Percentiles rank a stretch among this genome's conserved stretches.
phyloP scores from a whole-genome alignment of 768 basidiomycete species.

The Chalciporus pseudorubinellus region DNA sequence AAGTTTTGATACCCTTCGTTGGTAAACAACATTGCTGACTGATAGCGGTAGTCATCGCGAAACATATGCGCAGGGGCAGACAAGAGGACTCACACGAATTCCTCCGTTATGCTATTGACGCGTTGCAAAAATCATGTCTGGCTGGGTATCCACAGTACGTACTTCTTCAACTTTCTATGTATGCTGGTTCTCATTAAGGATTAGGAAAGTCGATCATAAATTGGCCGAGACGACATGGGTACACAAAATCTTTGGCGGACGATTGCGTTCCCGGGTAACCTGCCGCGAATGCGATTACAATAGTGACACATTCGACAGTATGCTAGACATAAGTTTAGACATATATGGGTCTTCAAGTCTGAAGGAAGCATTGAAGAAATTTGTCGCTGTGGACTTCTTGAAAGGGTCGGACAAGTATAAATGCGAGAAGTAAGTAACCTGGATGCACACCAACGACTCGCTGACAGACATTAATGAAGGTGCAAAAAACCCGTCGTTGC shows the following conservation, averaged over 20 bases:
- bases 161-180: not conserved
- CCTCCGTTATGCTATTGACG: constrained; percentile 90
- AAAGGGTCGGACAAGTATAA: constrained; percentile 95
- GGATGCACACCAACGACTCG: not conserved
- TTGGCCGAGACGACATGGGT: constrained; percentile 90
- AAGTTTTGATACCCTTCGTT: constrained; percentile 24
- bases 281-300: constrained; percentile 80
- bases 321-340: constrained; percentile 92
- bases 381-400: constrained; percentile 77
- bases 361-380: constrained; percentile 73
- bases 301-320: constrained; percentile 95
- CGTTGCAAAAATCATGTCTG: constrained; percentile 81
- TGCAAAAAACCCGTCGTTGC: constrained; percentile 92
- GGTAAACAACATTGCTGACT: constrained; percentile 4
- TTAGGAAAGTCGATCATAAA: constrained; percentile 67
- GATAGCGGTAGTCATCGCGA: constrained; percentile 69
- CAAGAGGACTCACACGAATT: constrained; percentile 99
- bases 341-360: constrained; percentile 63
- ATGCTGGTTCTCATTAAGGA: constrained; percentile 9
- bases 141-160: constrained; percentile 69
- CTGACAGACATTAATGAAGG: constrained; percentile 40
- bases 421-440: constrained; percentile 86
- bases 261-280: constrained; percentile 84
- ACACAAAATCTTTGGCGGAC: constrained; percentile 91
- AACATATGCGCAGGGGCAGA: constrained; percentile 84